Evolutionary conservation across 169 alveolate species (phyloP).

Genomic region (Condylostoma magnum): DNA sequence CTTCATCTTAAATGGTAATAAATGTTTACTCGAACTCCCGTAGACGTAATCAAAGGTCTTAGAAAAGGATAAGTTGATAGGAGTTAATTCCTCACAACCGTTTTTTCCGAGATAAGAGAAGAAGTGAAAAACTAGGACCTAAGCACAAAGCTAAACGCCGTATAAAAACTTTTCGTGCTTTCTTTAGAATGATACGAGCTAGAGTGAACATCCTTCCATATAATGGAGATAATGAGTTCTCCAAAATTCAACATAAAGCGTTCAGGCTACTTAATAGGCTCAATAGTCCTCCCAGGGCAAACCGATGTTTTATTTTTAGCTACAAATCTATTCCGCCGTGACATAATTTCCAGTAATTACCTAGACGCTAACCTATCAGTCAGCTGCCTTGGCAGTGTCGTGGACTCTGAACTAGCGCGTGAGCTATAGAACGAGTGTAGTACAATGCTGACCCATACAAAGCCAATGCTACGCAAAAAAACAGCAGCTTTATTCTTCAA

Average conservation of each 20-base stretch:
- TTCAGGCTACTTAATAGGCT: constrained; percentile 35
- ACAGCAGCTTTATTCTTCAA: constrained; percentile 38
- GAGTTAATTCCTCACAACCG: constrained; percentile 28
- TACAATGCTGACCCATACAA: constrained; percentile 34
- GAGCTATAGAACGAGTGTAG: constrained; percentile 35
- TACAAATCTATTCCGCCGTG: constrained; percentile 40
- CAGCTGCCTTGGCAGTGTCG: constrained; percentile 34
- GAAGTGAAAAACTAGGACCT: constrained; percentile 26
- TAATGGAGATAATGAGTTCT: constrained; percentile 49
- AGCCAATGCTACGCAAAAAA: constrained; percentile 44
- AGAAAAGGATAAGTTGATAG: constrained; percentile 18
- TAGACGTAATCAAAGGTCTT: constrained; percentile 26
- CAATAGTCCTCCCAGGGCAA: constrained; percentile 31
- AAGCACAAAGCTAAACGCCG: constrained; percentile 30
- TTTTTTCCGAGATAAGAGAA: constrained; percentile 21
- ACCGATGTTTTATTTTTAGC: constrained; percentile 30
- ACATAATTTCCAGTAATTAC: constrained; percentile 28
- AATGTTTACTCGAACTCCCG: neutral
- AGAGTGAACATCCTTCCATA: constrained; percentile 44
- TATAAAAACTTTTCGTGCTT: constrained; percentile 40
- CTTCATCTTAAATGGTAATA: no score
- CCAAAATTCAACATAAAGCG: constrained; percentile 19
- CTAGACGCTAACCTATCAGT: constrained; percentile 34
- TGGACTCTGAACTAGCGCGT: constrained; percentile 35
- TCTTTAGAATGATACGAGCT: constrained; percentile 43